A percentile compares a stretch with the other conserved stretches of the same genome.
phyloP scores from a whole-genome alignment of 768 basidiomycete genomes.

The Boletus sp. region DNA sequence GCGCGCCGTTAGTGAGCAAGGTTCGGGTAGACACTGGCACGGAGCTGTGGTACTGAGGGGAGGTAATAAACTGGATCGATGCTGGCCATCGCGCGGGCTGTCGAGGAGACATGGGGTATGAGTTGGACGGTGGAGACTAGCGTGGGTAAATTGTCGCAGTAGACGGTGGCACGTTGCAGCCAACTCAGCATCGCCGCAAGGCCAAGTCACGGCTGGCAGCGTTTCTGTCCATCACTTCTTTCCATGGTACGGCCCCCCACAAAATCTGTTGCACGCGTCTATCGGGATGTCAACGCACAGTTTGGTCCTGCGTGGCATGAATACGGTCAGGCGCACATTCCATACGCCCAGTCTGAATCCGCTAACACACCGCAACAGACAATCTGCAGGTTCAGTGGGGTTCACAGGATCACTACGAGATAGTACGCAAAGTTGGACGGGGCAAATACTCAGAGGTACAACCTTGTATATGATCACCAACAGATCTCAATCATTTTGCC shows the following conservation, averaged over 20 bases:
- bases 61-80: conserved; percentile 51
- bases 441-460: conserved; percentile 93
- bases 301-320: conserved; percentile 92
- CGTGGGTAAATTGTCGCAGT: conserved; percentile 28
- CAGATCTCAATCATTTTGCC: conserved; percentile 14
- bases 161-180: conserved; percentile 17
- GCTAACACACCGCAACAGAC: conserved; percentile 48
- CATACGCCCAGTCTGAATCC: not conserved
- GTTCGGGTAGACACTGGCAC: conserved; percentile 43
- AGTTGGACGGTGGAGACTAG: not conserved
- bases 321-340: conserved; percentile 61
- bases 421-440: conserved; percentile 92
- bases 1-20: conserved; percentile 33
- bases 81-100: conserved; percentile 50
- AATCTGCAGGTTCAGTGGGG: conserved; percentile 98
- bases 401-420: conserved; percentile 95
- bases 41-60: conserved; percentile 54
- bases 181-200: conserved; percentile 1
- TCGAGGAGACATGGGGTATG: conserved; percentile 10
- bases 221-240: conserved; percentile 12
- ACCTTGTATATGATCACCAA: conserved; percentile 5
- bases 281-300: conserved; percentile 83
- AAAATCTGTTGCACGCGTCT: conserved; percentile 83
- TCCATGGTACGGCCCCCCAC: conserved; percentile 68
- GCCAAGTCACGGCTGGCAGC: conserved; percentile 13